Percentiles rank a stretch among this genome's conserved stretches.
These are phyloP conservation scores for Colletotrichum spinosum DNA, from an alignment of 2,329 filamentous ascomycete species.

Conservation along the genomic window DNA sequence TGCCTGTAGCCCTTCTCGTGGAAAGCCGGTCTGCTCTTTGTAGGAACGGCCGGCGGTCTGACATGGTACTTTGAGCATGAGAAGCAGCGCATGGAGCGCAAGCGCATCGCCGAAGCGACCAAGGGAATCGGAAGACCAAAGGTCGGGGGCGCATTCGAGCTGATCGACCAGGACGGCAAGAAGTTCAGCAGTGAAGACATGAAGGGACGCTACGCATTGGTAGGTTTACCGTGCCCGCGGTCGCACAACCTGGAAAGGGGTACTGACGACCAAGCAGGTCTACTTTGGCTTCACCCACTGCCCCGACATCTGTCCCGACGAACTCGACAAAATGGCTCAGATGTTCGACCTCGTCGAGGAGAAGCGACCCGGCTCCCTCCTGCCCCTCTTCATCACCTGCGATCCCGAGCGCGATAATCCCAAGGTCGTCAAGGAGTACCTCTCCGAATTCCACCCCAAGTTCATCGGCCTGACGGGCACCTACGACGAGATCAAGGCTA, in stretches of 20 bases:
- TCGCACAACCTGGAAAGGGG: no score
- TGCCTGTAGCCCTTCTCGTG: constrained; percentile 84
- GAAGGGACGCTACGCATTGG: constrained; percentile 86
- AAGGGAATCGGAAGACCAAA: constrained; percentile 95
- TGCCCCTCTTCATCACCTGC: constrained; percentile 93
- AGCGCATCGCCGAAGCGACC: constrained; percentile 88
- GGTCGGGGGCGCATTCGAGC: constrained; percentile 87
- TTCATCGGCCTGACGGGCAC: constrained; percentile 92
- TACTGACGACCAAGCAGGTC: constrained; percentile 65
- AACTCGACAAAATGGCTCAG: constrained; percentile 98
- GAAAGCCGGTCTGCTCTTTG: constrained; percentile 88
- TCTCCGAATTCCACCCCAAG: constrained; percentile 88
- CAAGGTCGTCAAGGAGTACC: constrained; percentile 84
- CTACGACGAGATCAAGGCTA: constrained; percentile 92
- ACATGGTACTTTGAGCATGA: constrained; percentile 94
- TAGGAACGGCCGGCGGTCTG: constrained; percentile 80
- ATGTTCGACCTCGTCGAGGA: constrained; percentile 83
- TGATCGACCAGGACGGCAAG: constrained; percentile 85
- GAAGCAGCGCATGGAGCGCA: constrained; percentile 90
- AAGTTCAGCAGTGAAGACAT: constrained; percentile 83
- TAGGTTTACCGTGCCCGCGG: constrained; percentile 52
- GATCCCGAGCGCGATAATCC: constrained; percentile 93
- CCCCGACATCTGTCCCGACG: constrained; percentile 98
- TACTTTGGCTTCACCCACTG: constrained; percentile 99
- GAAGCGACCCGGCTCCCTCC: constrained; percentile 64